These are phyloP conservation scores for Mycena kentingensis DNA, from an alignment of 768 basidiomycete genomes.

Conservation along the genomic window DNA sequence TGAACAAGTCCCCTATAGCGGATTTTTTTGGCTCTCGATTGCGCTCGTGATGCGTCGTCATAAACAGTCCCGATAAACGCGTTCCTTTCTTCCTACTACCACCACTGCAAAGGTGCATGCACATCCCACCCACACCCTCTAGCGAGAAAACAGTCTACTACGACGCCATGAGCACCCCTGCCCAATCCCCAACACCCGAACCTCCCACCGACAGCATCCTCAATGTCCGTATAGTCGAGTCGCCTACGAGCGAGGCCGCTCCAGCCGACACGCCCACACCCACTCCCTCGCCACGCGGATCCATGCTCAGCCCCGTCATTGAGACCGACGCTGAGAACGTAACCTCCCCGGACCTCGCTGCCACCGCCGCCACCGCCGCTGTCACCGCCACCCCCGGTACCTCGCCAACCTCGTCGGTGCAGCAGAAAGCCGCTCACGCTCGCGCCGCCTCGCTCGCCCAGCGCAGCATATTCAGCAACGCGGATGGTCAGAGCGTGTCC, in stretches of 20 bases:
- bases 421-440: constrained; percentile 14
- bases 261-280: not conserved
- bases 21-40: too few relatives aligned
- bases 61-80: too few relatives aligned
- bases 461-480: constrained; percentile 37
- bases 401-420: constrained; percentile 5
- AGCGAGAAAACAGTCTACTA: constrained; percentile 45
- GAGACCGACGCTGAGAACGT: not conserved
- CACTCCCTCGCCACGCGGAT: not conserved
- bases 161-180: constrained; percentile 44
- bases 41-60: too few relatives aligned
- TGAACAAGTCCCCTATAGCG: not conserved
- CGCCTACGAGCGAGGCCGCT: not conserved
- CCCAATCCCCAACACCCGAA: constrained; percentile 3
- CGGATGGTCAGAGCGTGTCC: constrained; percentile 33
- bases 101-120: not conserved
- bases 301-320: not conserved
- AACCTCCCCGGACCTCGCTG: not conserved
- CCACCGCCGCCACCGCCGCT: constrained; percentile 6
- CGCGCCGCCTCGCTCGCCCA: constrained; percentile 24
- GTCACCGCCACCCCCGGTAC: constrained; percentile 2
- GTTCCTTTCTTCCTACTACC: too few relatives aligned
- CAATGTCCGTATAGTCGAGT: not conserved
- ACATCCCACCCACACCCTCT: constrained; percentile 25
- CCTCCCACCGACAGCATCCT: not conserved